Evolutionary conservation across 2,329 filamentous ascomycete species (phyloP).

Genomic region (Acrodontium crateriforme): DNA sequence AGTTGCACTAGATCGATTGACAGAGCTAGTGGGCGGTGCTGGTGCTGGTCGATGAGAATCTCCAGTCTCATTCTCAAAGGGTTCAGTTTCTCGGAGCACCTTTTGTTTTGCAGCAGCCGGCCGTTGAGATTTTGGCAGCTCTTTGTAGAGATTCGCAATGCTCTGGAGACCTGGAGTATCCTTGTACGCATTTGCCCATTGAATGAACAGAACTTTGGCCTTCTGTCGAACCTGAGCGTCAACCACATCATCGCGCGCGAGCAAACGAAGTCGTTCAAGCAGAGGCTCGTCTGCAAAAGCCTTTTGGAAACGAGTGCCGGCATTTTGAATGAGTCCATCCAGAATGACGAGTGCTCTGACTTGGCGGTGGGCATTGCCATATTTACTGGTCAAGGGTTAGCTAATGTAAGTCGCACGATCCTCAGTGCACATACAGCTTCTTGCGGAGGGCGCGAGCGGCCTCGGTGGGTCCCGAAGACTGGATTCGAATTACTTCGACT

Average conservation of each 20-base stretch:
- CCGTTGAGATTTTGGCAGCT: constrained; percentile 53
- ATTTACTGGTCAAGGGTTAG: constrained; percentile 48
- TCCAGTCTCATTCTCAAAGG: constrained; percentile 37
- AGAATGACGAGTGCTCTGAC: constrained; percentile 76
- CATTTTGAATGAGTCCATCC: constrained; percentile 90
- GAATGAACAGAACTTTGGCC: constrained; percentile 71
- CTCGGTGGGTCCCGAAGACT: constrained; percentile 73
- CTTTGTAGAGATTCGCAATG: constrained; percentile 64
- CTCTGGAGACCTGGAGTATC: constrained; percentile 64
- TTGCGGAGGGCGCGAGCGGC: constrained; percentile 86
- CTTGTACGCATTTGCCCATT: constrained; percentile 77
- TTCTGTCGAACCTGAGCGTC: constrained; percentile 79
- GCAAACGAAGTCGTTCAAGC: constrained; percentile 77
- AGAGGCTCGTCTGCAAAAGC: constrained; percentile 82
- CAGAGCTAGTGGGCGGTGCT: constrained; percentile 4
- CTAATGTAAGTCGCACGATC: not conserved
- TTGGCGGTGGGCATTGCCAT: constrained; percentile 87
- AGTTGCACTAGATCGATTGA: constrained; percentile 5
- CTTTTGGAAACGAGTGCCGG: constrained; percentile 72
- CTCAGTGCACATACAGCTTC: constrained; percentile 52
- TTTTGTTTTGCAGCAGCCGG: constrained; percentile 58
- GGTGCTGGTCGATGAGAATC: not conserved
- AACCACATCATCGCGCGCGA: constrained; percentile 71
- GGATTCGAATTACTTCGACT: constrained; percentile 84
- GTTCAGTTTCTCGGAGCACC: constrained; percentile 66